Base-by-base conservation (phyloP, 2,329 filamentous ascomycete species). In the Pestalotiopsis sp. region DNA sequence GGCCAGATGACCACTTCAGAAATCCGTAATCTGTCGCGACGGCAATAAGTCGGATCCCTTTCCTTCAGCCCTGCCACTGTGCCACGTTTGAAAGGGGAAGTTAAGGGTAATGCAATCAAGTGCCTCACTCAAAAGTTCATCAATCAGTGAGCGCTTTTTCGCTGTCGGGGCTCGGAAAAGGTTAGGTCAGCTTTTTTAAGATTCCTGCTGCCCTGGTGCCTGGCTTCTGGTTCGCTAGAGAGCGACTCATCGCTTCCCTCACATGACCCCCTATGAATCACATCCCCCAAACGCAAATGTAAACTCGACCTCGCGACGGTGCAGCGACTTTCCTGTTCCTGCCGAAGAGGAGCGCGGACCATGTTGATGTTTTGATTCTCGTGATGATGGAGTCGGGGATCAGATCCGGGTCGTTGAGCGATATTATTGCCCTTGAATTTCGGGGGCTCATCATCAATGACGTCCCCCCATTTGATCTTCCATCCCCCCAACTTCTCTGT, bases 261-360 rank as follows among this genome's bases (percentile, higher is more conserved):
- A 64, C 61, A 38, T 65, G 63, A 65, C 63, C 41, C 14, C 23
- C 27, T 13, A 58, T 55, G 63, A 58, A 31, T 65, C 45, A 65
- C 27, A 55, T 23, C 31, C 41, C 14, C 5, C 31, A 57, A 23
- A 23, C n/a, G 11, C 45, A 25, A 59, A 36, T 23, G 23, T 17
- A 0, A 59, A 41, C n/a, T 13, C 17, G 60, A 23, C 13, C 25
- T 38, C 23, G 6, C 13, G 2, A 4, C 59, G 4, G 14, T 62
- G 60, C 11, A 17, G 36, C 23, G 25, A 36, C 45, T 52, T 41
- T 36, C 63, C 63, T 65, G 36, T 23, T 31, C 57, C 63, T 27
- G 52, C 63, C 63, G 63, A 65, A 20, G 17, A 52, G 45, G 14
- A 52, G 45, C 45, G 45, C 17, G 41, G n/a, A 52, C 45, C 45